Evolutionary conservation across 257 asterid genomes (phyloP).

Genomic region (Datura wrightii): DNA sequence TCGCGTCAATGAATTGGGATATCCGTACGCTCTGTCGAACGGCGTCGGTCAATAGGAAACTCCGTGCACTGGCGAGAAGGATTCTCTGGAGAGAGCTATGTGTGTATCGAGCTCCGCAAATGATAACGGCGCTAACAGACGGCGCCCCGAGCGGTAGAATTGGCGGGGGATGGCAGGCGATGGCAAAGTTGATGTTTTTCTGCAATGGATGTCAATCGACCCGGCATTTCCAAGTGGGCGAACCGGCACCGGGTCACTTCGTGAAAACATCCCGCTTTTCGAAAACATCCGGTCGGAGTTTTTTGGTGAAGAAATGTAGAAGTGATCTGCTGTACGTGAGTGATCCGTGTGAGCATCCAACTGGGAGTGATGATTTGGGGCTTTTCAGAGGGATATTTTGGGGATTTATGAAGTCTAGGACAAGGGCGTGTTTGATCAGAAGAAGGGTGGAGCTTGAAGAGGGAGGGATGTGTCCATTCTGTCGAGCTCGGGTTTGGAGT

Average conservation of each 20-base stretch:
- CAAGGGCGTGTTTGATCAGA: conserved; percentile 65
- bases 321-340: conserved; percentile 73
- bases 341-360: conserved; percentile 85
- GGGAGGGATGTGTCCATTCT: conserved; percentile 65
- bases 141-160: conserved; percentile 49
- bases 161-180: conserved; percentile 74
- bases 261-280: conserved; percentile 69
- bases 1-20: conserved; percentile 71
- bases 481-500: conserved; percentile 85
- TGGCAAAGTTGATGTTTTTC: conserved; percentile 75
- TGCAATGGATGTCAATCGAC: conserved; percentile 81
- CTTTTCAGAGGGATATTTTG: conserved; percentile 76
- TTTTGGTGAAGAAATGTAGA: conserved; percentile 59
- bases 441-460: conserved; percentile 63
- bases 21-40: conserved; percentile 58
- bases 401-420: conserved; percentile 66
- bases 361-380: conserved; percentile 60
- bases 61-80: conserved; percentile 72
- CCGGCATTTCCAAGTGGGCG: conserved; percentile 48
- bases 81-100: conserved; percentile 81
- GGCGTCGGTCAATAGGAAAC: conserved; percentile 57
- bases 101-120: conserved; percentile 63
- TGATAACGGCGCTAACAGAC: conserved; percentile 50
- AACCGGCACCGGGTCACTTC: conserved; percentile 60
- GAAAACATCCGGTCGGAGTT: conserved; percentile 86